Evolutionary conservation across 75 land plant genomes (phyloP).

Genomic region (Picea sitchensis): DNA sequence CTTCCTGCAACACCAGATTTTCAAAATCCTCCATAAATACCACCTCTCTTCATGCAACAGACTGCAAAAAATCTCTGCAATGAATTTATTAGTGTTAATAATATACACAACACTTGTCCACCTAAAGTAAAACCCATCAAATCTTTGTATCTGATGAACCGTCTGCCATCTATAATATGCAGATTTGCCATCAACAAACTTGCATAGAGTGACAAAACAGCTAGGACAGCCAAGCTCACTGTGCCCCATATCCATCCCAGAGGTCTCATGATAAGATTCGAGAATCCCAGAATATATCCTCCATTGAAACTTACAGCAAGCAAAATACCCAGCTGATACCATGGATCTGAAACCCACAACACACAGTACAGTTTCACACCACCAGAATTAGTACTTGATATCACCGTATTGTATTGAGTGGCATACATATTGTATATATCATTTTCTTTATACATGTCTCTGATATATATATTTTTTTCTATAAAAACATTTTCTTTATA

Average conservation of each 20-base stretch:
- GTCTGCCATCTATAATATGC: constrained; percentile 43
- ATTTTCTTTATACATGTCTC: no score
- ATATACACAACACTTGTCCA: not conserved
- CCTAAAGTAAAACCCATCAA: constrained; percentile 51
- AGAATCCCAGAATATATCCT: constrained; percentile 49
- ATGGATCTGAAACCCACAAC: constrained; percentile 35
- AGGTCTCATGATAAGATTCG: constrained; percentile 46
- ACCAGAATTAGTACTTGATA: no score
- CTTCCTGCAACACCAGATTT: constrained; percentile 23
- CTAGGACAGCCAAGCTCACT: constrained; percentile 20
- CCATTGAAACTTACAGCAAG: constrained; percentile 48
- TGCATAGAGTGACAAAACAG: constrained; percentile 38
- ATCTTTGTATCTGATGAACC: constrained; percentile 62
- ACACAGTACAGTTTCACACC: no score
- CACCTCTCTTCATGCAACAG: not conserved
- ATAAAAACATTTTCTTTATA: no score
- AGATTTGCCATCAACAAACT: constrained; percentile 48
- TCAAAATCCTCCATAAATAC: not conserved
- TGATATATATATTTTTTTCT: no score
- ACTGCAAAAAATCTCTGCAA: not conserved
- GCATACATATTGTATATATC: no score
- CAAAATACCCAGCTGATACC: constrained; percentile 47
- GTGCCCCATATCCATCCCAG: constrained; percentile 57
- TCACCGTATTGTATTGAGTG: no score
- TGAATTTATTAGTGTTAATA: not conserved